Base-by-base conservation (phyloP, 2,329 filamentous ascomycete genomes). In the Aspergillus sergii region DNA sequence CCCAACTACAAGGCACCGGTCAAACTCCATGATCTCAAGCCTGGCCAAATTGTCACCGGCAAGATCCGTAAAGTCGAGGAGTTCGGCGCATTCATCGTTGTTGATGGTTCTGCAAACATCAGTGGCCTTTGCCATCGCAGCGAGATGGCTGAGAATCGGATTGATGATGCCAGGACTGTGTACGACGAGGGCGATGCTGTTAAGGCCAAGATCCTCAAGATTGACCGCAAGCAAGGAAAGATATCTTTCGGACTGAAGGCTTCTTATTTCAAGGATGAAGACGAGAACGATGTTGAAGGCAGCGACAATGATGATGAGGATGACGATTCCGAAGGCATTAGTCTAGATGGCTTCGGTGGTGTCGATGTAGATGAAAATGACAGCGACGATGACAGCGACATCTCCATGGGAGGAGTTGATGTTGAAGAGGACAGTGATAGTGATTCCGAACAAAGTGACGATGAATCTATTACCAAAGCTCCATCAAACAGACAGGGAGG, bases 61-160 rank as follows among this genome's bases (percentile, higher is more conserved):
- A 96, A 92, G 74, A 88, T 99, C 61, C 90, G 94, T 71, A 97
- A 96, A 78, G 93, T 98, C 2, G 92, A 96, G 73, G 91, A 97
- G 36, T 99, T 94, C 75, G 95, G 95, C 68, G 94, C 94, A 6
- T 99, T 99, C 76, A 91, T 99, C 70, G 87, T 96, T 50, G 83
- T 99, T 23, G 93, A 97, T 76, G 89, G 91, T 64, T 96, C 94
- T 5, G 85, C 87, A 60, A 96, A 96, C 69, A 88, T 99, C 66
- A 96, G 94, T 70, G 95, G 95, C 65, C 85, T 99, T 11, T 98
- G 94, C 76, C 95, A 99, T 77, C 88, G 91, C 66, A 94, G 89
- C 67, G 90, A 99, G 76, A 93, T 99, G 85, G 94, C 95, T 0
- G 93, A 97, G 68, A 89, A 90, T 70, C 81, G 85, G 6, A 89